phyloP scores from a whole-genome alignment of 1,284 basidiomycete species.

The Puccinia horiana region DNA sequence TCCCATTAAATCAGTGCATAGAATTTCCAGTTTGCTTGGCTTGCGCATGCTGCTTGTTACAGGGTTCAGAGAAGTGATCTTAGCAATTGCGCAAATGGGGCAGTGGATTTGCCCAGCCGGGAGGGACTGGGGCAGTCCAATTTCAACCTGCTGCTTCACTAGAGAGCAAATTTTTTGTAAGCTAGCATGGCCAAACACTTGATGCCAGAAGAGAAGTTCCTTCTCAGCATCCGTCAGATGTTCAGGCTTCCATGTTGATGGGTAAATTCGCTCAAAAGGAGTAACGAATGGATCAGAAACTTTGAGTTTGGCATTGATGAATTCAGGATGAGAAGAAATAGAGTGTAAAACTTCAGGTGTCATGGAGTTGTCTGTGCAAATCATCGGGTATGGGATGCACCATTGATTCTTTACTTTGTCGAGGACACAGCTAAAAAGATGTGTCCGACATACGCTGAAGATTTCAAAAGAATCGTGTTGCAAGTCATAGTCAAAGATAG shows the following conservation, averaged over 20 bases:
- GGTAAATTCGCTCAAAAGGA: background rate
- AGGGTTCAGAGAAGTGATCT: background rate
- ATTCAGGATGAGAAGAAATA: background rate
- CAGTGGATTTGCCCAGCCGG: background rate
- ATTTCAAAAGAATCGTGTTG: background rate
- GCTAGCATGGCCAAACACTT: background rate
- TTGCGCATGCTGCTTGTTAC: background rate
- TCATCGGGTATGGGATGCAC: background rate
- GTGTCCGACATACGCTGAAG: no score
- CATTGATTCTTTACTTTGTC: background rate
- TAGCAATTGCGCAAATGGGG: background rate
- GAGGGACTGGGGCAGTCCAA: background rate
- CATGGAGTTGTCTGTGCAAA: background rate
- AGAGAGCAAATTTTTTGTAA: background rate
- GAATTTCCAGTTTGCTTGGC: background rate
- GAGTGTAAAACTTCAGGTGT: background rate
- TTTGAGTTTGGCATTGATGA: background rate
- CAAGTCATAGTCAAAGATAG: background rate
- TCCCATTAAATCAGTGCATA: background rate
- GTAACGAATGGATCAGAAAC: background rate
- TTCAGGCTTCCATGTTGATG: background rate
- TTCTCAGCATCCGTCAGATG: background rate
- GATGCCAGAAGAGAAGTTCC: background rate
- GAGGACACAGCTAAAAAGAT: background rate
- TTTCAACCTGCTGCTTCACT: background rate